Evolutionary conservation across 2,329 filamentous ascomycete species (phyloP).

Genomic region (Atkinsonella hypoxylon): DNA sequence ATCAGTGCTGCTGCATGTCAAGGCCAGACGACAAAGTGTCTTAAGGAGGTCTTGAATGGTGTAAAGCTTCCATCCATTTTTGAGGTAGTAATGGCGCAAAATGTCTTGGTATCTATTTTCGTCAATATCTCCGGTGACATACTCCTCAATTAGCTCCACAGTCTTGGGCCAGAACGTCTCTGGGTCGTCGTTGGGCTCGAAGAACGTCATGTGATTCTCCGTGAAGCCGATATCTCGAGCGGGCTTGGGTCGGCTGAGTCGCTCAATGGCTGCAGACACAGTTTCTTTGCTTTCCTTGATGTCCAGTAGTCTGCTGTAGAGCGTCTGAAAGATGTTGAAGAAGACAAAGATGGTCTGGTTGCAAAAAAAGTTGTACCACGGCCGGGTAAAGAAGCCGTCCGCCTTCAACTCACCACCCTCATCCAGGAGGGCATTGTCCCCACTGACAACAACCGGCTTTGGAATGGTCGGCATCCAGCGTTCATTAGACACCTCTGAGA

Average conservation of each 20-base stretch:
- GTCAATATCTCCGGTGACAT: slow-evolving; percentile 71
- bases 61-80: slow-evolving; percentile 86
- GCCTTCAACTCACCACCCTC: slow-evolving; percentile 54
- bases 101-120: slow-evolving; percentile 79
- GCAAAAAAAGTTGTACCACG: slow-evolving; percentile 79
- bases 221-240: slow-evolving; percentile 75
- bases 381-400: slow-evolving; percentile 71
- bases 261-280: slow-evolving; percentile 61
- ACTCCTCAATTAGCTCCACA: slow-evolving; percentile 74
- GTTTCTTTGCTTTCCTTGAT: slow-evolving; percentile 70
- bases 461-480: slow-evolving; percentile 53
- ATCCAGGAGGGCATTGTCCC: slow-evolving; percentile 42
- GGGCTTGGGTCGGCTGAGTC: slow-evolving; percentile 64
- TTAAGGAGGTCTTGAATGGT: slow-evolving; percentile 81
- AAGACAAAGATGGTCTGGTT: slow-evolving; percentile 91
- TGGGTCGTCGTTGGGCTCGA: slow-evolving; percentile 45
- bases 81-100: slow-evolving; percentile 81
- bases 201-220: slow-evolving; percentile 69
- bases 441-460: slow-evolving; percentile 38
- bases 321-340: slow-evolving; percentile 82
- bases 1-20: slow-evolving; percentile 75
- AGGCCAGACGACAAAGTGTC: slow-evolving; percentile 67
- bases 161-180: slow-evolving; percentile 79
- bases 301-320: slow-evolving; percentile 73
- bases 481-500: slow-evolving; percentile 52